phyloP scores from a whole-genome alignment of 78 protist genomes.

The Acrasis kona region DNA sequence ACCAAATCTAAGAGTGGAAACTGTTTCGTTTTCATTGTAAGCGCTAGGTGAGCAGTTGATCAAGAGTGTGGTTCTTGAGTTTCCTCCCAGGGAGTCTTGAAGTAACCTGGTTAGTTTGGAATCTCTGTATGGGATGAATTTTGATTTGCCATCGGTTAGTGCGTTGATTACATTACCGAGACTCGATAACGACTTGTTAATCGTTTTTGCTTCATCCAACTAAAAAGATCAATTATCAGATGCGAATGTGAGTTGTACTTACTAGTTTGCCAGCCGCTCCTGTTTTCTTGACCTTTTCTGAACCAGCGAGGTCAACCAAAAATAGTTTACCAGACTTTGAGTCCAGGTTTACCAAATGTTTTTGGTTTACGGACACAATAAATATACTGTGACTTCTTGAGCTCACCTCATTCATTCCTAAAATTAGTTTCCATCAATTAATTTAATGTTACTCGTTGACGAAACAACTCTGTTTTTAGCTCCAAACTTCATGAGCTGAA shows the following conservation, averaged over 20 bases:
- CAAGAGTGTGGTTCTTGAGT: too few relatives aligned
- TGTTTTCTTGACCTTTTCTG: conserved; percentile 78
- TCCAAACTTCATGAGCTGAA: background rate
- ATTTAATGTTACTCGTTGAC: too few relatives aligned
- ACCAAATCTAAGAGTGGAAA: conserved; percentile 20
- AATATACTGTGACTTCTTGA: conserved; percentile 60
- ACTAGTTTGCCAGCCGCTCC: conserved; percentile 41
- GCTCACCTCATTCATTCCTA: conserved; percentile 29
- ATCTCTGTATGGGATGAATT: too few relatives aligned
- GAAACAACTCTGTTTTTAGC: background rate
- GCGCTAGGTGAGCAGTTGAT: background rate
- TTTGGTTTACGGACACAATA: conserved; percentile 39
- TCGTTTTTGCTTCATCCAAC: too few relatives aligned
- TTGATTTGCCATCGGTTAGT: too few relatives aligned
- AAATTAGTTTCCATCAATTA: too few relatives aligned
- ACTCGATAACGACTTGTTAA: too few relatives aligned
- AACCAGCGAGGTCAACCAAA: conserved; percentile 87
- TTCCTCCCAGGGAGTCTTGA: too few relatives aligned
- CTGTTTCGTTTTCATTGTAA: conserved; percentile 5
- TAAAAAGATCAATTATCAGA: too few relatives aligned
- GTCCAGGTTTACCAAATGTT: conserved; percentile 20
- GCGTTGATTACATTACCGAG: too few relatives aligned
- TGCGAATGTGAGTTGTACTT: too few relatives aligned
- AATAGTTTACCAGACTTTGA: conserved; percentile 48
- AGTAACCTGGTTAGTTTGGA: too few relatives aligned